Conservation (phyloP, 495 filamentous ascomycete genomes). For the Venustampulla echinocandica region DNA sequence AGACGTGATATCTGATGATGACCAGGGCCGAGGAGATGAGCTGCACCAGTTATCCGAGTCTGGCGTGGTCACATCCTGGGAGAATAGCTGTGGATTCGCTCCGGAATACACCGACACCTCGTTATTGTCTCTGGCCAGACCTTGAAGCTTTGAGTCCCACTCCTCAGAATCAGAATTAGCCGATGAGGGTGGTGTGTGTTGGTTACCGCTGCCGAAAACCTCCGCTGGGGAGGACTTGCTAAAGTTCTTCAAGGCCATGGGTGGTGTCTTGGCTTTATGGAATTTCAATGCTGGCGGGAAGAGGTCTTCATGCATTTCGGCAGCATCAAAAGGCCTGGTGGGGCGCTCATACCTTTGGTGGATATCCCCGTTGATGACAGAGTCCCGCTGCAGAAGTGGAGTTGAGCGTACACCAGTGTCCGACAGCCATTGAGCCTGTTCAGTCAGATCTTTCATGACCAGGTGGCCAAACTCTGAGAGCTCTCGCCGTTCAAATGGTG, state of each 20-base stretch:
- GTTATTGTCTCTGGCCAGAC: background rate
- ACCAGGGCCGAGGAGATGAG: slow-evolving; percentile 8
- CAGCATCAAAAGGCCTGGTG: background rate
- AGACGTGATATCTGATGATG: slow-evolving; percentile 13
- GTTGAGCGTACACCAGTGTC: slow-evolving; percentile 4
- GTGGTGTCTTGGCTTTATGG: background rate
- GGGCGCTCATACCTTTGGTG: background rate
- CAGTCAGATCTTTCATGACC: slow-evolving; percentile 6
- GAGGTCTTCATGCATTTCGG: background rate
- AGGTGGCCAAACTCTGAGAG: slow-evolving; percentile 10
- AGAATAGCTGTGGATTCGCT: no score
- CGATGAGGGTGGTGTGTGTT: background rate
- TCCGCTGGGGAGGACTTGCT: background rate
- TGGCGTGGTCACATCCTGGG: background rate
- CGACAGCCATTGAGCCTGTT: background rate
- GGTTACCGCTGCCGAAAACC: background rate
- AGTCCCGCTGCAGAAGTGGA: slow-evolving; percentile 2
- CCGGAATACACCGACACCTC: no score
- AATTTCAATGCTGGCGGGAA: background rate
- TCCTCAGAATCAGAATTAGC: background rate
- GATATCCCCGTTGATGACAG: background rate
- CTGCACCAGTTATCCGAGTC: background rate
- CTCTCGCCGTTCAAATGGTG: slow-evolving; percentile 8
- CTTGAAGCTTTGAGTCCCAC: background rate
- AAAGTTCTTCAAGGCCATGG: background rate